Percentiles rank a stretch among this genome's conserved stretches.
phyloP scores from a whole-genome alignment of 805 yeast genomes.

The Spathaspora gorwiae region DNA sequence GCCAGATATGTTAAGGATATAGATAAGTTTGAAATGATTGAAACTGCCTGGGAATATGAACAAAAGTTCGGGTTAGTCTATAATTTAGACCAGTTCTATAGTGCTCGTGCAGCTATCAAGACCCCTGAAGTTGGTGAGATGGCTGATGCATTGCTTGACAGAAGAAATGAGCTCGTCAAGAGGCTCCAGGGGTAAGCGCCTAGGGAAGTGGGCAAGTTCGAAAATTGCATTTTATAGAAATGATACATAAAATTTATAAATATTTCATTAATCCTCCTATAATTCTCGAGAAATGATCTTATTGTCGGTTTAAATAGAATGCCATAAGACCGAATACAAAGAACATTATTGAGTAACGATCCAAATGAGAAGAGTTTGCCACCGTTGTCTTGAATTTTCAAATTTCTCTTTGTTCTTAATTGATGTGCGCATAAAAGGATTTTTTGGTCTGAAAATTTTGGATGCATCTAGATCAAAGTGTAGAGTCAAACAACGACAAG shows the following conservation, averaged over 20 bases:
- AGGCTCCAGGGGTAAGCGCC: slow-evolving; percentile 2
- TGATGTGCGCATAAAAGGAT: too few species aligned
- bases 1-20: slow-evolving; percentile 91
- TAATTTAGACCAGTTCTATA: slow-evolving; percentile 66
- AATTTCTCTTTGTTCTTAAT: too few species aligned
- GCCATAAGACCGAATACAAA: too few species aligned
- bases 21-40: slow-evolving; percentile 83
- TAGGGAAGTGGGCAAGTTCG: background rate
- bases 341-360: too few species aligned
- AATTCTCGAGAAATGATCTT: too few species aligned
- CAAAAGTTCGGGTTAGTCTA: slow-evolving; percentile 51
- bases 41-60: slow-evolving; percentile 83
- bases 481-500: background rate
- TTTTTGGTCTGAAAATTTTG: too few species aligned
- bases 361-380: too few species aligned
- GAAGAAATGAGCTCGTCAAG: slow-evolving; percentile 15
- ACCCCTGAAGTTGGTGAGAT: slow-evolving; percentile 66
- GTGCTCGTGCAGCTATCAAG: slow-evolving; percentile 58
- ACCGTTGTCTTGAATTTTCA: too few species aligned
- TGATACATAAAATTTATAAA: too few species aligned
- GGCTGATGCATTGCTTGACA: slow-evolving; percentile 46
- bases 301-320: too few species aligned
- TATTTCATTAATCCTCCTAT: too few species aligned
- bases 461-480: too few species aligned
- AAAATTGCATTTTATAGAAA: background rate